phyloP scores from a whole-genome alignment of 2,329 filamentous ascomycete genomes.

The Exophiala sp. region DNA sequence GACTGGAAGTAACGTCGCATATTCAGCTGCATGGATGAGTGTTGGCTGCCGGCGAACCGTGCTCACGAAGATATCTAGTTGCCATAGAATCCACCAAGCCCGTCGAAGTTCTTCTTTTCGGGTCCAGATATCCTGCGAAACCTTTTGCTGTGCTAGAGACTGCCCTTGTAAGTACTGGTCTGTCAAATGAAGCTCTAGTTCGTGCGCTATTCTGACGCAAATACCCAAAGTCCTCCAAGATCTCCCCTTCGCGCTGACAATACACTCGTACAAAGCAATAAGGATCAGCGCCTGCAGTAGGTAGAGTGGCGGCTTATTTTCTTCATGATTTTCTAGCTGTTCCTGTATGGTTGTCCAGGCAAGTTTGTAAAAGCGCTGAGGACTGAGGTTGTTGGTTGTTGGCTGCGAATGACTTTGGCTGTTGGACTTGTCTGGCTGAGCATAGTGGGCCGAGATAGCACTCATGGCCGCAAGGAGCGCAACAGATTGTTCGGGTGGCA shows the following conservation, averaged over 20 bases:
- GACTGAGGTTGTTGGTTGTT: background rate
- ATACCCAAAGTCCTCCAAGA: slow-evolving; percentile 3
- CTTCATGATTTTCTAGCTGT: slow-evolving; percentile 2
- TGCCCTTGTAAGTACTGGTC: slow-evolving; percentile 1
- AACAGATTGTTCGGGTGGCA: background rate
- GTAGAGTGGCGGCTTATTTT: background rate
- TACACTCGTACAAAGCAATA: slow-evolving; percentile 4
- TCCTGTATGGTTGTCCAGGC: background rate
- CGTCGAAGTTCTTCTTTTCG: slow-evolving; percentile 4
- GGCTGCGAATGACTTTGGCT: background rate
- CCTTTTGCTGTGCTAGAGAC: background rate
- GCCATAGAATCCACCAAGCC: slow-evolving; percentile 5
- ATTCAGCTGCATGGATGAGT: slow-evolving; percentile 1
- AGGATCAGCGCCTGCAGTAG: slow-evolving; percentile 6
- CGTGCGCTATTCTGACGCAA: slow-evolving; percentile 7
- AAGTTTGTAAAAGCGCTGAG: slow-evolving; percentile 1
- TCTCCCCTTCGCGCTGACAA: background rate
- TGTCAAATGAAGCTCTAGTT: slow-evolving; percentile 6
- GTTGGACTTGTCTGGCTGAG: background rate
- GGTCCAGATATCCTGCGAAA: background rate
- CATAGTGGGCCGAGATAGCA: slow-evolving; percentile 1
- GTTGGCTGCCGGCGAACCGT: slow-evolving; percentile 3
- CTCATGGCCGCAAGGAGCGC: slow-evolving; percentile 4
- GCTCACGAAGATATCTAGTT: slow-evolving; percentile 6
- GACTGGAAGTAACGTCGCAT: slow-evolving; percentile 5